These are phyloP conservation scores for Pseudogymnoascus sp. DNA, from an alignment of 2,329 filamentous ascomycete species.

Conservation along the genomic window DNA sequence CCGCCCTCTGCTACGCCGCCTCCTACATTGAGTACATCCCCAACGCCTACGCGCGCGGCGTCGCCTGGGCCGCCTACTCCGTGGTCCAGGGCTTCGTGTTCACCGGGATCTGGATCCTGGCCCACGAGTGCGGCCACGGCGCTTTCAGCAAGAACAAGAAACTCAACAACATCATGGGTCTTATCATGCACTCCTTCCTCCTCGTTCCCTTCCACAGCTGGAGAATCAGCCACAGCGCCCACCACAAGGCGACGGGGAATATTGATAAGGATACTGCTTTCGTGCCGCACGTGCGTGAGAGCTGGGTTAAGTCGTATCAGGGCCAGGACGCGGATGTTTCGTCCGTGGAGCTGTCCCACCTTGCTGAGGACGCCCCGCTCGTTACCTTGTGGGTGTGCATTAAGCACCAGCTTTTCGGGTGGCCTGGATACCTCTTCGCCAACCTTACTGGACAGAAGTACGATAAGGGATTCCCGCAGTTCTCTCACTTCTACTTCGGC, in stretches of 20 bases:
- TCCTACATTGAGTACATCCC: constrained; percentile 45
- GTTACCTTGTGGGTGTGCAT: constrained; percentile 44
- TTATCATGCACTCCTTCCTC: constrained; percentile 55
- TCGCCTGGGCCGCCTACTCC: constrained; percentile 50
- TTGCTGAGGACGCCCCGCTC: constrained; percentile 54
- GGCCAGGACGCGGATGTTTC: constrained; percentile 9
- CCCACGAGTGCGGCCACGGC: constrained; percentile 62
- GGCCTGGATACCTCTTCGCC: constrained; percentile 52
- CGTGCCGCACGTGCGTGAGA: constrained; percentile 39
- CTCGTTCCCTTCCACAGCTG: constrained; percentile 63
- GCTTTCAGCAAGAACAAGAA: constrained; percentile 50
- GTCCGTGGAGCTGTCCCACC: constrained; percentile 31
- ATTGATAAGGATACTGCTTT: constrained; percentile 60
- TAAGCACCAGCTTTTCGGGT: constrained; percentile 53
- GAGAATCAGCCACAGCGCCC: constrained; percentile 60
- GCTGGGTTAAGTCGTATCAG: constrained; percentile 15
- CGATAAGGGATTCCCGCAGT: constrained; percentile 30
- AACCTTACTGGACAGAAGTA: constrained; percentile 31
- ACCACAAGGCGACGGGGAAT: constrained; percentile 60
- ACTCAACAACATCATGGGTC: constrained; percentile 55
- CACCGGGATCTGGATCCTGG: constrained; percentile 62
- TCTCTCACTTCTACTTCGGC: constrained; percentile 44
- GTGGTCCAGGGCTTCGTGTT: constrained; percentile 57
- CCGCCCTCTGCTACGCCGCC: constrained; percentile 39
- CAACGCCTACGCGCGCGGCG: constrained; percentile 34